Evolutionary conservation across 2,329 filamentous ascomycete genomes (phyloP).

Genomic region (Fusarium compactum): DNA sequence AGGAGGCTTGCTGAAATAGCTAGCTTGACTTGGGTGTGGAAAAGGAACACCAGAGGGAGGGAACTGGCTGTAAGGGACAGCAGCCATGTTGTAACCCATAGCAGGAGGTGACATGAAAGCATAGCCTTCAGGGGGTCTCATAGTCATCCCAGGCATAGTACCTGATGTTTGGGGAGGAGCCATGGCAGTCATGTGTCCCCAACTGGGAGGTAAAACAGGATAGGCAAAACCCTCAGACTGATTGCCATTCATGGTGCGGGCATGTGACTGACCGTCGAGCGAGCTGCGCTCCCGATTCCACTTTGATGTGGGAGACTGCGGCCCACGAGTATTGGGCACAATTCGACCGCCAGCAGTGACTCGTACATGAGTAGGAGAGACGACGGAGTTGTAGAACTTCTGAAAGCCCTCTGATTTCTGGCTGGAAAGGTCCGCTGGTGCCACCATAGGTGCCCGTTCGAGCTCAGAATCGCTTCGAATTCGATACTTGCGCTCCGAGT

Average conservation of each 20-base stretch:
- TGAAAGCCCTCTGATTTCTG: constrained; percentile 75
- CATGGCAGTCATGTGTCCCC: constrained; percentile 49
- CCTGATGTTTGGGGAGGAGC: constrained; percentile 50
- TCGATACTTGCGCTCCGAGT: constrained; percentile 59
- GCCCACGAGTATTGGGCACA: constrained; percentile 71
- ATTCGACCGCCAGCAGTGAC: constrained; percentile 76
- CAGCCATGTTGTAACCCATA: constrained; percentile 54
- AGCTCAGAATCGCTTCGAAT: constrained; percentile 60
- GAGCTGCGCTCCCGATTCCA: constrained; percentile 57
- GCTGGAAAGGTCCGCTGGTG: constrained; percentile 64
- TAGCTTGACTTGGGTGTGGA: constrained; percentile 32
- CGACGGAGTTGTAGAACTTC: constrained; percentile 75
- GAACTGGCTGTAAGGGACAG: constrained; percentile 43
- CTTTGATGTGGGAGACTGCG: constrained; percentile 65
- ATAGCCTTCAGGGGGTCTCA: constrained; percentile 49
- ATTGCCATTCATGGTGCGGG: constrained; percentile 38
- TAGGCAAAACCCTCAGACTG: constrained; percentile 41
- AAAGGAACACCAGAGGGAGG: constrained; percentile 30
- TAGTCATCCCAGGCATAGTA: constrained; percentile 49
- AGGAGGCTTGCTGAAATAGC: constrained; percentile 47
- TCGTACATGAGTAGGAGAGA: constrained; percentile 74
- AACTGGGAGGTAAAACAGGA: constrained; percentile 46
- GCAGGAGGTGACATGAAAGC: constrained; percentile 56
- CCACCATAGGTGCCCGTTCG: constrained; percentile 62
- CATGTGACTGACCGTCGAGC: constrained; percentile 39